phyloP scores from a whole-genome alignment of 2,329 filamentous ascomycete genomes.

The Fusarium staphyleae region DNA sequence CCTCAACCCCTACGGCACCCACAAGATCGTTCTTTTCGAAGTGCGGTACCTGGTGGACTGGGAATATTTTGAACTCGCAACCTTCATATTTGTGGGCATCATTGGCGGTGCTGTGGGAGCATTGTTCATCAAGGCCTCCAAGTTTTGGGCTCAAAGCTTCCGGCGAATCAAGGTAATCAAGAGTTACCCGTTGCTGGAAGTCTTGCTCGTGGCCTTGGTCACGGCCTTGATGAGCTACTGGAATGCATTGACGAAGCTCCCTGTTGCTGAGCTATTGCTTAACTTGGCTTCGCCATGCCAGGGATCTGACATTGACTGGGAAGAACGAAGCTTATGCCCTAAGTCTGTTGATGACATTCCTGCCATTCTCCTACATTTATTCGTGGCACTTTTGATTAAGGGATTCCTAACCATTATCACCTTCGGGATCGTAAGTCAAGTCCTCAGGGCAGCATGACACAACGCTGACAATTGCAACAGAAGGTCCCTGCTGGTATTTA shows the following conservation, averaged over 20 bases:
- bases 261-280: conserved; percentile 88
- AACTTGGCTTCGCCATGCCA: conserved; percentile 91
- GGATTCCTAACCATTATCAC: conserved; percentile 87
- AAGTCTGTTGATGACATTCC: conserved; percentile 77
- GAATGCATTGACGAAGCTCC: conserved; percentile 88
- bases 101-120: conserved; percentile 86
- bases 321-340: conserved; percentile 80
- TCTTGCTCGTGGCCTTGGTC: conserved; percentile 82
- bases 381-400: conserved; percentile 87
- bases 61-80: conserved; percentile 88
- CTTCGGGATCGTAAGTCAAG: conserved; percentile 76
- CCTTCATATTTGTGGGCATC: conserved; percentile 85
- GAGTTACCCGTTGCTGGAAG: conserved; percentile 82
- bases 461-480: conserved; percentile 45
- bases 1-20: conserved; percentile 92
- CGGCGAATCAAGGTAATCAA: conserved; percentile 83
- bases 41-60: conserved; percentile 91
- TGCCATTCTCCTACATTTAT: conserved; percentile 72
- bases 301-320: conserved; percentile 67
- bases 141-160: conserved; percentile 88
- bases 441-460: not conserved
- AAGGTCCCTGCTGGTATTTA: conserved; percentile 98
- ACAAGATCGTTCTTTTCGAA: conserved; percentile 96
- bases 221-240: conserved; percentile 90
- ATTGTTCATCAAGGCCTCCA: conserved; percentile 94